phyloP scores from a whole-genome alignment of 208 protist genomes.

The Porcisia hertigi region DNA sequence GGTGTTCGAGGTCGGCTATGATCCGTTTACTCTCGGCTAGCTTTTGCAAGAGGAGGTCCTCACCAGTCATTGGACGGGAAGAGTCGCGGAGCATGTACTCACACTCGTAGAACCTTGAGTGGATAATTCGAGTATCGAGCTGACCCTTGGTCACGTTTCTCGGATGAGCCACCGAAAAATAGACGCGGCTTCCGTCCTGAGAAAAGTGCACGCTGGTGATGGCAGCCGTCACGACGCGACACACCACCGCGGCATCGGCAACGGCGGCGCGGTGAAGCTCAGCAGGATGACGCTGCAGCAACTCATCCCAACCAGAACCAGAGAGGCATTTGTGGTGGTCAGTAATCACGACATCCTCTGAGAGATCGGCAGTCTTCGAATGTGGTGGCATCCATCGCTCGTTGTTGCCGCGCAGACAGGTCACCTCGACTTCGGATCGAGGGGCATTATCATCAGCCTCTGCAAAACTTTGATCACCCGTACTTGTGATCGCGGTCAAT shows the following conservation, averaged over 20 bases:
- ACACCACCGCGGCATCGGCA: constrained; percentile 2
- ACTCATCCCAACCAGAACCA: neutral
- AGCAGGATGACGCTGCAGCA: constrained; percentile 2
- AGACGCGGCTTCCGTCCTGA: neutral
- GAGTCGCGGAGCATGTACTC: neutral
- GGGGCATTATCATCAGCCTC: neutral
- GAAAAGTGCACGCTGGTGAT: neutral
- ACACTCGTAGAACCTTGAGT: neutral
- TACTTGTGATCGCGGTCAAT: neutral
- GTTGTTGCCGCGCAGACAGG: neutral
- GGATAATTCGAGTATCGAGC: neutral
- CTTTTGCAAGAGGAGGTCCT: neutral
- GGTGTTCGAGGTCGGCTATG: neutral
- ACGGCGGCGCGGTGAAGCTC: constrained; percentile 3
- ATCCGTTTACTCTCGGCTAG: neutral
- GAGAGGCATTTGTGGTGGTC: constrained; percentile 9
- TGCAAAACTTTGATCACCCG: neutral
- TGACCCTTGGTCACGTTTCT: neutral
- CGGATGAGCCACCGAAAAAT: constrained; percentile 8
- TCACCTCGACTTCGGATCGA: neutral
- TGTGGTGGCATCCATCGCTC: neutral
- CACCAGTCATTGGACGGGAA: neutral
- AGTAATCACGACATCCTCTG: neutral
- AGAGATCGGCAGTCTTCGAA: neutral
- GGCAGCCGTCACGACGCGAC: neutral